Conservation (phyloP, 1,284 basidiomycete species). For the Austroboletus rostrupii region DNA sequence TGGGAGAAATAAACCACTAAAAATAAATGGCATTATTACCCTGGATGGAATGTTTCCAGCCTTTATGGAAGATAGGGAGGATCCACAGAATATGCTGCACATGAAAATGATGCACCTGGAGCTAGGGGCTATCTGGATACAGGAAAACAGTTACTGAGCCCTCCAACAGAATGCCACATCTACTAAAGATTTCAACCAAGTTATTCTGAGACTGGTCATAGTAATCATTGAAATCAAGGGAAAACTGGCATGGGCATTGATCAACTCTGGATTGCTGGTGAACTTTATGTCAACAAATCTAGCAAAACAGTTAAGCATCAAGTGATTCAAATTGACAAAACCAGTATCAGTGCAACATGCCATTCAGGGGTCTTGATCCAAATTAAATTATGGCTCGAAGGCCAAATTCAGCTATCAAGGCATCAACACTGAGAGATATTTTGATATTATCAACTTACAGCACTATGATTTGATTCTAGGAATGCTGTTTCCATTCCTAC, state of each 20-base stretch:
- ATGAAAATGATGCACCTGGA: too few species aligned
- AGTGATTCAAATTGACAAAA: slow-evolving; percentile 17
- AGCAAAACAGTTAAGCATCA: slow-evolving; percentile 32
- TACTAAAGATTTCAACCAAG: too few species aligned
- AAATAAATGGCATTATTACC: too few species aligned
- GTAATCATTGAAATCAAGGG: slow-evolving; percentile 33
- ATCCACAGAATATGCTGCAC: too few species aligned
- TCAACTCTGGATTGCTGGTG: slow-evolving; percentile 36
- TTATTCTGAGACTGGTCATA: slow-evolving; percentile 31
- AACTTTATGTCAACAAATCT: slow-evolving; percentile 39
- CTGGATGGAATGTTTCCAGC: too few species aligned
- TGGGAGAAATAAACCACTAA: too few species aligned
- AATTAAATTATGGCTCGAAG: slow-evolving; percentile 25
- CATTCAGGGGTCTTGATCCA: slow-evolving; percentile 24
- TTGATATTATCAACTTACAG: slow-evolving; percentile 30
- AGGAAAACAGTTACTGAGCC: too few species aligned
- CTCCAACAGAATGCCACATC: too few species aligned
- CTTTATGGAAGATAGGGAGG: too few species aligned
- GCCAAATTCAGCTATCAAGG: slow-evolving; percentile 29
- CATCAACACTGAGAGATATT: slow-evolving; percentile 17
- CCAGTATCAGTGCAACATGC: slow-evolving; percentile 31
- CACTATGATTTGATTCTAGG: slow-evolving; percentile 34
- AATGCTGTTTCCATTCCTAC: slow-evolving; percentile 31
- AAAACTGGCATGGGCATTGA: slow-evolving; percentile 26
- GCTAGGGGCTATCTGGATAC: too few species aligned